Conservation (phyloP, 352 stramenopile genomes). For the Phytopythium boreale region DNA sequence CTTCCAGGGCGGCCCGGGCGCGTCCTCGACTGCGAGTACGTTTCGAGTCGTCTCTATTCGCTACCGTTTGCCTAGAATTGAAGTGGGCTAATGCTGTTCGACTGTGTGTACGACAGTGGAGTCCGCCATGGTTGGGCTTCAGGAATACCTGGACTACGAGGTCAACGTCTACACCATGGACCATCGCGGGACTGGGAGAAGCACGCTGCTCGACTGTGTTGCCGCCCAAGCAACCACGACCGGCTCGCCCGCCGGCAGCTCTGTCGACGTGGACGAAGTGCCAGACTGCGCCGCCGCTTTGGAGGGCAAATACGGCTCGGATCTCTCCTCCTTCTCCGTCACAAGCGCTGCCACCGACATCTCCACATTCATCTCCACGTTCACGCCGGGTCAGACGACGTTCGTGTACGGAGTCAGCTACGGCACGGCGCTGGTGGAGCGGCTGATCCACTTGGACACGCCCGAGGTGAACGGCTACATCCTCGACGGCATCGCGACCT, state of each 20-base stretch:
- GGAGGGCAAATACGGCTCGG: conserved; percentile 25
- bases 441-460: conserved; percentile 8
- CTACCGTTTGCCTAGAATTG: not conserved
- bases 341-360: no score
- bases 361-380: no score
- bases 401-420: conserved; percentile 28
- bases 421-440: conserved; percentile 13
- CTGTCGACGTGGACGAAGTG: conserved; percentile 23
- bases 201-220: conserved; percentile 34
- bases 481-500: conserved; percentile 22
- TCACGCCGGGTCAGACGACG: no score
- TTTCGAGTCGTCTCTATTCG: not conserved
- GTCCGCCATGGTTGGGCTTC: conserved; percentile 25
- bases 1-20: conserved; percentile 36
- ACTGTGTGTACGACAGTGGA: conserved; percentile 26
- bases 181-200: conserved; percentile 45
- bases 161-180: conserved; percentile 63
- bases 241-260: conserved; percentile 23
- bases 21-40: conserved; percentile 34
- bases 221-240: conserved; percentile 30
- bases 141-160: conserved; percentile 18
- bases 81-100: not conserved
- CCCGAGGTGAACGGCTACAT: conserved; percentile 11
- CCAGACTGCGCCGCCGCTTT: conserved; percentile 33
- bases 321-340: conserved; percentile 41